phyloP scores from a whole-genome alignment of 108 stramenopile species.

The Fragilariopsis cylindrus region DNA sequence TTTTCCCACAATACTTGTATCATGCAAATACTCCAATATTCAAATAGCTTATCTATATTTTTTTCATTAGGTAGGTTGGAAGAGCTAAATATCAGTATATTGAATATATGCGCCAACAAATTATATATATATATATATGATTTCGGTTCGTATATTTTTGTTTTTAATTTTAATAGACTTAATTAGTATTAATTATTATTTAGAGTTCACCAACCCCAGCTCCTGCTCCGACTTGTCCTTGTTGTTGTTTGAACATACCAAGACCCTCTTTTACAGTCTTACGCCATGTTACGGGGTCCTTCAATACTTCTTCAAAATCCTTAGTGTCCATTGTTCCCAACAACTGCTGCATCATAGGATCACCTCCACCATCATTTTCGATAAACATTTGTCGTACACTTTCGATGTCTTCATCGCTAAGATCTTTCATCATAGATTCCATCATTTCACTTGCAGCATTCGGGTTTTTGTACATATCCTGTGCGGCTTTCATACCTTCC shows the following conservation, averaged over 20 bases:
- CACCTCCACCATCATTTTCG: conserved; percentile 50
- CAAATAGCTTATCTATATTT: neutral
- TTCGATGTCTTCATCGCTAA: conserved; percentile 80
- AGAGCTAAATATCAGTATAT: neutral
- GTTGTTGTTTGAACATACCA: conserved; percentile 8
- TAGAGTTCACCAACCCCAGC: conserved; percentile 47
- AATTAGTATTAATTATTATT: neutral
- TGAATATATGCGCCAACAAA: no score
- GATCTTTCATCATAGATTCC: conserved; percentile 45
- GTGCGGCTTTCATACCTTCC: conserved; percentile 67
- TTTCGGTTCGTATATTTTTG: no score
- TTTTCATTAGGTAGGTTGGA: neutral
- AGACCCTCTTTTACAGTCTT: conserved; percentile 72
- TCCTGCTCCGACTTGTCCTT: neutral
- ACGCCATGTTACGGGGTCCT: conserved; percentile 75
- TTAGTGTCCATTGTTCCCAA: conserved; percentile 42
- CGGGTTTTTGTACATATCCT: conserved; percentile 62
- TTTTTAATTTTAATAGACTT: no score
- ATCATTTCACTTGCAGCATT: conserved; percentile 43
- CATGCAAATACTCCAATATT: no score
- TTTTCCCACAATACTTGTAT: no score
- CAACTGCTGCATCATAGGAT: conserved; percentile 41
- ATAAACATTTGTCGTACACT: conserved; percentile 72
- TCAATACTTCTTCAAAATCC: conserved; percentile 73
- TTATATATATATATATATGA: no score